Percentiles rank a stretch among this genome's conserved stretches.
Conservation (phyloP, 2,329 filamentous ascomycete genomes). For the Aspergillus ibericus region DNA sequence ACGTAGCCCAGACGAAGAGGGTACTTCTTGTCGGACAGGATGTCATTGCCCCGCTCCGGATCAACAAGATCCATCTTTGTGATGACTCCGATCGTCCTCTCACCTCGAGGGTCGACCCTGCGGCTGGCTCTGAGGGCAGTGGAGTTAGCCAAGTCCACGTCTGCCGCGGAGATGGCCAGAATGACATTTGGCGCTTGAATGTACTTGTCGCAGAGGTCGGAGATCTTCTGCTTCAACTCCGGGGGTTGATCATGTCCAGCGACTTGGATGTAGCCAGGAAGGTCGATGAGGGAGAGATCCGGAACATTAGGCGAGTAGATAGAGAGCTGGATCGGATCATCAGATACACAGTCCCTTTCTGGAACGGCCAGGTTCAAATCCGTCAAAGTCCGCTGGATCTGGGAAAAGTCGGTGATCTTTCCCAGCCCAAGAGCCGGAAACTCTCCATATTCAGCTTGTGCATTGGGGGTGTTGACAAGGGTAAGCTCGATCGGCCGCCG, state of each 20-base stretch:
- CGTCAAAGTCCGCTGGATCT: constrained; percentile 86
- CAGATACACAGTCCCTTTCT: constrained; percentile 85
- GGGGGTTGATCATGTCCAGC: constrained; percentile 85
- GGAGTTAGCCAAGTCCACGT: constrained; percentile 96
- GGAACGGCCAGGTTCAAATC: constrained; percentile 94
- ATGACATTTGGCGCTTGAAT: constrained; percentile 96
- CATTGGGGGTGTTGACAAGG: constrained; percentile 88
- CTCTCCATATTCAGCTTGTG: constrained; percentile 87
- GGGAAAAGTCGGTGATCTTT: constrained; percentile 80
- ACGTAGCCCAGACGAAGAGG: constrained; percentile 94
- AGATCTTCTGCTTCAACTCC: constrained; percentile 92
- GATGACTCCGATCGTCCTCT: constrained; percentile 96
- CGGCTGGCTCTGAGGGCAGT: constrained; percentile 86
- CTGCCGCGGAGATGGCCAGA: constrained; percentile 92
- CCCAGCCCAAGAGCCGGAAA: constrained; percentile 89
- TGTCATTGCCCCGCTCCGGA: constrained; percentile 70
- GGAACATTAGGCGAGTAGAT: constrained; percentile 96
- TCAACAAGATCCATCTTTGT: constrained; percentile 99
- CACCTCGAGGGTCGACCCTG: constrained; percentile 87
- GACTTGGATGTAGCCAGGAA: constrained; percentile 97
- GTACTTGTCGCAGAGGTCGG: constrained; percentile 96
- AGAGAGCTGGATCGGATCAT: constrained; percentile 93
- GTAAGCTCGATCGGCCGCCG: constrained; percentile 93
- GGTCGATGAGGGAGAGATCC: constrained; percentile 90
- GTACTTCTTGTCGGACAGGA: constrained; percentile 88